Evolutionary conservation across 108 stramenopile species (phyloP).

Genomic region (Tribonema minus): DNA sequence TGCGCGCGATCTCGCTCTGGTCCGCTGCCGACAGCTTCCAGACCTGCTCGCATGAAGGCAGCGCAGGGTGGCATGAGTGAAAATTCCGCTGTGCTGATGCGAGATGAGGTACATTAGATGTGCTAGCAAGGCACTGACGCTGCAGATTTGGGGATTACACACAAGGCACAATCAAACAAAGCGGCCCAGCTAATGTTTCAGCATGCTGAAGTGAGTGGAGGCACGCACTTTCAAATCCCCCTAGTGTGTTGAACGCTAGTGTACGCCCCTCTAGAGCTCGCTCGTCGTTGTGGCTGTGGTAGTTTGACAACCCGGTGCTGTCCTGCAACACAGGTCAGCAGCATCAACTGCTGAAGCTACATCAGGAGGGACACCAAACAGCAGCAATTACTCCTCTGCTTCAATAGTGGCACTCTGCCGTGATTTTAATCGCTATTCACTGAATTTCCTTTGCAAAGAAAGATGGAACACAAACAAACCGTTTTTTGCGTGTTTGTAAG

Average conservation of each 20-base stretch:
- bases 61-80: background rate
- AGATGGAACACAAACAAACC: too few relatives aligned
- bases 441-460: too few relatives aligned
- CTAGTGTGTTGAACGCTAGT: too few relatives aligned
- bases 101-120: background rate
- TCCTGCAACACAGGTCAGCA: background rate
- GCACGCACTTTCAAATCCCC: background rate
- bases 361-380: background rate
- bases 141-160: background rate
- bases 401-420: background rate
- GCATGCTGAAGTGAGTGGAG: background rate
- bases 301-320: too few relatives aligned
- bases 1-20: slow-evolving; percentile 93
- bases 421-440: too few relatives aligned
- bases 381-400: background rate
- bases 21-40: slow-evolving; percentile 96
- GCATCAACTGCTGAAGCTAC: background rate
- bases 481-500: too few relatives aligned
- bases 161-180: background rate
- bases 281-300: too few relatives aligned
- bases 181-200: background rate
- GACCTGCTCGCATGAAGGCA: slow-evolving; percentile 54
- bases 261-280: too few relatives aligned
- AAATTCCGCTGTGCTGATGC: background rate
- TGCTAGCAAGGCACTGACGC: background rate